Evolutionary conservation across 495 filamentous ascomycete species (phyloP).

Genomic region (Lindgomyces ingoldianus): DNA sequence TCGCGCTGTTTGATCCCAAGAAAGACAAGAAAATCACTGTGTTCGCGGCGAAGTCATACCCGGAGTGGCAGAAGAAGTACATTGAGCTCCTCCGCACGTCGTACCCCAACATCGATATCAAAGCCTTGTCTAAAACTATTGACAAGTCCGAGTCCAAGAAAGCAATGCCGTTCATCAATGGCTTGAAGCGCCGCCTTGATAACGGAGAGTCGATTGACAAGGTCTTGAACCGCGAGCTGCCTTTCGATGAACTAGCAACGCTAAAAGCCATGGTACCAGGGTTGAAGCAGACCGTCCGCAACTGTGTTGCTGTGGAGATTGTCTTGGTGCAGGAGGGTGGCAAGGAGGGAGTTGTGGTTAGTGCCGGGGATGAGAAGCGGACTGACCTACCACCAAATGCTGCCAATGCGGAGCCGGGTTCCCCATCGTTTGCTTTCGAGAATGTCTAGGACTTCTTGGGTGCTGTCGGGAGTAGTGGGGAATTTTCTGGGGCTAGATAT

Average conservation of each 20-base stretch:
- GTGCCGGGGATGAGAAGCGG: conserved; percentile 62
- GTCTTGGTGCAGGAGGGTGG: conserved; percentile 46
- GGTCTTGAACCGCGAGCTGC: conserved; percentile 79
- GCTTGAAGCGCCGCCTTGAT: conserved; percentile 75
- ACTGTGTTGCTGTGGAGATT: conserved; percentile 46
- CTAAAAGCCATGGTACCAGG: conserved; percentile 47
- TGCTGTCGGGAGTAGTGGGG: no score
- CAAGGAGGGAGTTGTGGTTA: conserved; percentile 53
- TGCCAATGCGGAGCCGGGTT: conserved; percentile 73
- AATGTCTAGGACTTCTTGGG: conserved; percentile 54
- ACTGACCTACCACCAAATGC: conserved; percentile 57
- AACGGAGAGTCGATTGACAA: conserved; percentile 56
- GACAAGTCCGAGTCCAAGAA: conserved; percentile 92
- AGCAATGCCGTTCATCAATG: conserved; percentile 95
- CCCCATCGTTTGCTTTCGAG: conserved; percentile 74
- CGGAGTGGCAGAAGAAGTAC: conserved; percentile 84
- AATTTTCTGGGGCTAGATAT: not conserved
- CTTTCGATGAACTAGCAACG: conserved; percentile 79
- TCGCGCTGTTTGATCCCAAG: conserved; percentile 77
- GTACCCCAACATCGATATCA: conserved; percentile 70
- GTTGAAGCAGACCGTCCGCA: conserved; percentile 44
- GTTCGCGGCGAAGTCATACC: conserved; percentile 74
- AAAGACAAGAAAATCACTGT: conserved; percentile 90
- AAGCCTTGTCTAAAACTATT: conserved; percentile 69
- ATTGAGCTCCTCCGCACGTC: conserved; percentile 75